A percentile compares a stretch with the other conserved stretches of the same genome.
Evolutionary conservation across 2,329 filamentous ascomycete species (phyloP).

Genomic region (Nemania sp.): DNA sequence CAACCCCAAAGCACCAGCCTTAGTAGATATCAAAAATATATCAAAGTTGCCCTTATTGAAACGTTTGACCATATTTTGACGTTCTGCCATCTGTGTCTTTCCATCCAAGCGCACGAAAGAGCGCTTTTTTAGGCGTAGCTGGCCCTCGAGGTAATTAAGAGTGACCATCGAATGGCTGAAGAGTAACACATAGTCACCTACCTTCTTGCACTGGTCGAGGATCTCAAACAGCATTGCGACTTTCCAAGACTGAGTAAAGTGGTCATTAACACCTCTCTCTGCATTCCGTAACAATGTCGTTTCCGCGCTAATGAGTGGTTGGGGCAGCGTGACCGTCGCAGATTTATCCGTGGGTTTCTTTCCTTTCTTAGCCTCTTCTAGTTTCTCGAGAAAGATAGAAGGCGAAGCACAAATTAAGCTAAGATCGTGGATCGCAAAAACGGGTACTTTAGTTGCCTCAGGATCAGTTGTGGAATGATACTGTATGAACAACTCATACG

Average conservation of each 20-base stretch:
- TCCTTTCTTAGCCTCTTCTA: slow-evolving; percentile 30
- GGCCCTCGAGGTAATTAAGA: slow-evolving; percentile 66
- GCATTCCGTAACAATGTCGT: slow-evolving; percentile 42
- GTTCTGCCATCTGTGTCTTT: slow-evolving; percentile 53
- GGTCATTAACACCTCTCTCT: slow-evolving; percentile 43
- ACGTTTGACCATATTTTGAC: slow-evolving; percentile 65
- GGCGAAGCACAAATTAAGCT: slow-evolving; percentile 58
- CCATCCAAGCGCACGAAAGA: slow-evolving; percentile 70
- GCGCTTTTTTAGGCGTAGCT: slow-evolving; percentile 55
- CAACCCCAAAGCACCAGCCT: slow-evolving; percentile 77
- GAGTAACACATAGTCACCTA: slow-evolving; percentile 75
- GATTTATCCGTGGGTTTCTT: slow-evolving; percentile 9
- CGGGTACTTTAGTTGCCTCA: slow-evolving; percentile 6
- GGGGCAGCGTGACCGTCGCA: slow-evolving; percentile 33
- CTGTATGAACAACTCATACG: slow-evolving; percentile 59
- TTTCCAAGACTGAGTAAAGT: slow-evolving; percentile 66
- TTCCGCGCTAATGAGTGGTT: slow-evolving; percentile 37
- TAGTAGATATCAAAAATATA: slow-evolving; percentile 81
- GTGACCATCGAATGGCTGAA: slow-evolving; percentile 76
- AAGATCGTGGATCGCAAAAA: slow-evolving; percentile 49
- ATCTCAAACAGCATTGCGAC: slow-evolving; percentile 69
- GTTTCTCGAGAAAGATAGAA: slow-evolving; percentile 47
- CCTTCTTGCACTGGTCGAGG: slow-evolving; percentile 62
- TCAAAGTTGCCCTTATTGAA: slow-evolving; percentile 66
- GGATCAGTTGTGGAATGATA: slow-evolving; percentile 18